Percentiles rank a stretch among this genome's conserved stretches.
Evolutionary conservation across 805 yeast genomes (phyloP).

Genomic region (Candida hungchunana): DNA sequence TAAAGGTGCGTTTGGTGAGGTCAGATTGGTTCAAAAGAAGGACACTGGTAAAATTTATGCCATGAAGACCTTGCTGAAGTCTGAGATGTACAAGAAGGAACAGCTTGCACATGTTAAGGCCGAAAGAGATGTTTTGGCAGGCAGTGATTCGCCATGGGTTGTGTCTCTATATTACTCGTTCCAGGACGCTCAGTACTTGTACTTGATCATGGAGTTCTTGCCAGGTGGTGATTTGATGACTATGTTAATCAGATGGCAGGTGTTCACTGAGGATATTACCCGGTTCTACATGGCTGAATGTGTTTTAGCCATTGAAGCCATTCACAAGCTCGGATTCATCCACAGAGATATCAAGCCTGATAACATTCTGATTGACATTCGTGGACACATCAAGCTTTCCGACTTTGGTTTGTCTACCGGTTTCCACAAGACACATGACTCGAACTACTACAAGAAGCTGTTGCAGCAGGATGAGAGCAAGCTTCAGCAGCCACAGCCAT

Average conservation of each 20-base stretch:
- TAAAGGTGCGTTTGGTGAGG: constrained; percentile 99
- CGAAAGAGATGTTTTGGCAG: constrained; percentile 93
- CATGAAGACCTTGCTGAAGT: constrained; percentile 82
- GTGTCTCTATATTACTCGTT: constrained; percentile 92
- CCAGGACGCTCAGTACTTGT: constrained; percentile 87
- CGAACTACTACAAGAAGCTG: constrained; percentile 81
- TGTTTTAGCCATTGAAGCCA: constrained; percentile 91
- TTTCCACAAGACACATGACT: constrained; percentile 84
- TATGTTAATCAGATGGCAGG: constrained; percentile 87
- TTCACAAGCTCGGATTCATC: constrained; percentile 92
- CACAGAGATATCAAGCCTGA: constrained; percentile 98
- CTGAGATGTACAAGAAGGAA: constrained; percentile 78
- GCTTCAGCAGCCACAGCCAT: constrained; percentile 33
- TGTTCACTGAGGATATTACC: constrained; percentile 90
- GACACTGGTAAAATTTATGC: constrained; percentile 97
- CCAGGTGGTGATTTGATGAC: constrained; percentile 99
- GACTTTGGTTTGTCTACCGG: constrained; percentile 99
- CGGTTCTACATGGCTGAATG: constrained; percentile 93
- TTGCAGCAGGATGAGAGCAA: constrained; percentile 58
- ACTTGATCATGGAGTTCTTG: constrained; percentile 96
- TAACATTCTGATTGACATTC: constrained; percentile 81
- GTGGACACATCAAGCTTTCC: constrained; percentile 86
- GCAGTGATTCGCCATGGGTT: constrained; percentile 93
- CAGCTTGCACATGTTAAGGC: constrained; percentile 95
- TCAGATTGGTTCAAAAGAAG: constrained; percentile 85